Evolutionary conservation across 2,329 filamentous ascomycete species (phyloP).

Genomic region (Sporothrix mexicana): DNA sequence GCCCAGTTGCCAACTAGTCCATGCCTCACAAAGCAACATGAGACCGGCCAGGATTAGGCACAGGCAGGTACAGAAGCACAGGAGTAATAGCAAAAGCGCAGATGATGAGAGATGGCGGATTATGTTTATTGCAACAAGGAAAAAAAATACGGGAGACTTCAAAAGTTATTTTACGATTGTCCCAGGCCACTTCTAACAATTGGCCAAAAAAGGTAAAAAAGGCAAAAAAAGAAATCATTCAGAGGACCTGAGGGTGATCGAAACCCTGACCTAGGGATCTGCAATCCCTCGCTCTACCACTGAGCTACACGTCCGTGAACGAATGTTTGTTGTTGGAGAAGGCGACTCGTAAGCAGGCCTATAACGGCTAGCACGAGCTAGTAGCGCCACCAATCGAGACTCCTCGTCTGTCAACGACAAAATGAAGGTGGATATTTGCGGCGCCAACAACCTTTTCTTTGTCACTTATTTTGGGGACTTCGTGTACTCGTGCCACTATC

Average conservation of each 20-base stretch:
- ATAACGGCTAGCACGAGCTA: not conserved
- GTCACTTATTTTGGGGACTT: no score
- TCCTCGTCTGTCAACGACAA: not conserved
- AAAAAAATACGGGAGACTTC: not conserved
- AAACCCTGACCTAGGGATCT: conserved; percentile 37
- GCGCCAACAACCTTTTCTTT: no score
- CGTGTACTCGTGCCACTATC: no score
- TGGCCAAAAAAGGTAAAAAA: not conserved
- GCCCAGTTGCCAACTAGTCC: not conserved
- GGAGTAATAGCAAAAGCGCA: not conserved
- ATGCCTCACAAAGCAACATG: not conserved
- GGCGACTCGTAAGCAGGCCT: not conserved
- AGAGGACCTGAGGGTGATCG: conserved; percentile 35
- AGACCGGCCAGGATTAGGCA: no score
- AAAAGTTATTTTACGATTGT: not conserved
- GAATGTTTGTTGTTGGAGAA: conserved; percentile 15
- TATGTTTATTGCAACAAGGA: not conserved
- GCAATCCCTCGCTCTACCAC: conserved; percentile 37
- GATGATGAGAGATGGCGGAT: not conserved
- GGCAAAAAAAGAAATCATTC: conserved; percentile 28
- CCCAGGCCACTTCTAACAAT: not conserved
- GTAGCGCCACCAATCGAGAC: not conserved
- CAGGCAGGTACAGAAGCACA: not conserved
- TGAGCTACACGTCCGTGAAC: conserved; percentile 35
- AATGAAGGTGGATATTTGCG: not conserved